Base-by-base conservation (phyloP, 2,329 filamentous ascomycete species). In the Rhexocercosporidium sp. region DNA sequence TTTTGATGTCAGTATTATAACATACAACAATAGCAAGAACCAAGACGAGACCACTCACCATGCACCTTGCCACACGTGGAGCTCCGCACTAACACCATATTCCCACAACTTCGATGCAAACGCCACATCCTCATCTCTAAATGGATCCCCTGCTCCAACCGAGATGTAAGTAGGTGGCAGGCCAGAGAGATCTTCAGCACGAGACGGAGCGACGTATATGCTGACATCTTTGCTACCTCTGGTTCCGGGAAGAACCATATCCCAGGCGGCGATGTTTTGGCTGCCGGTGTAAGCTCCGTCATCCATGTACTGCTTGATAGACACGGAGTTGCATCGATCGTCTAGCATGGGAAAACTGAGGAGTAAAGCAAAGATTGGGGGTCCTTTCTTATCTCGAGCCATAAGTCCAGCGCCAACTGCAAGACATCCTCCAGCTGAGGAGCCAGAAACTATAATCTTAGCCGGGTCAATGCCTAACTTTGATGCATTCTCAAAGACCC, bases 401-500 rank as follows among this genome's bases (percentile, higher is more conserved):
- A 87, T 82, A 29, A 89, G 76, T 1, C 84, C 81, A 69, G 85
- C 79, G 3, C 82, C 84, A 1, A 85, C 84, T 0, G 86, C 86
- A 18, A 90, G 77, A 62, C 86, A 85, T 1, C 85, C 86, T 2
- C 86, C 86, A 0, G 85, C 86, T 25, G 84, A 87, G 63, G 85
- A 83, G 3, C 86, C 86, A 64, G 82, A 82, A 20, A 88, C 78
- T 14, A 87, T 81, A 34, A 89, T 81, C 41, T 82, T 83, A 0
- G 81, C 79, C 3, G 79, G 76, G 57, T 81, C 77, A 60, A 86
- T 81, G 9, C 82, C 82, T 1, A 81, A 70, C 37, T 70, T 65
- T 2, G 68, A 47, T 6, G 77, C 72, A 61, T 81, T 75, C 3
- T 71, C 54, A 9, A 70, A 66, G 16, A 78, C 72, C 81, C 85